Conservation (phyloP, 306 rosid genomes). For the Alnus rubra region DNA sequence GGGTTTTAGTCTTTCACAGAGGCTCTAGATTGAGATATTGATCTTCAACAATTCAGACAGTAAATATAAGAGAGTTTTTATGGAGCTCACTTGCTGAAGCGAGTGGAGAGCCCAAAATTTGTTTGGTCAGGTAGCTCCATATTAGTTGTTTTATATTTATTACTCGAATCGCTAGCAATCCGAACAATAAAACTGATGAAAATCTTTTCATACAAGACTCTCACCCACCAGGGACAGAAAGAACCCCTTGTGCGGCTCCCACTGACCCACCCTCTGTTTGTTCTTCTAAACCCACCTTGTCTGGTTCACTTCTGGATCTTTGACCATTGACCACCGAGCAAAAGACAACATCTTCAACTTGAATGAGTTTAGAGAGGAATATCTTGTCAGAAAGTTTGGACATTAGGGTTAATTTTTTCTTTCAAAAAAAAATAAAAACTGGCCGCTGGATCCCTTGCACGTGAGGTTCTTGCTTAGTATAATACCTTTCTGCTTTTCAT, state of each 20-base stretch:
- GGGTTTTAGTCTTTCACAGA: constrained; percentile 28
- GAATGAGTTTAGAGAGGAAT: constrained; percentile 26
- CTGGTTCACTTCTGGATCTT: constrained; percentile 43
- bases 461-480: constrained; percentile 56
- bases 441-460: constrained; percentile 75
- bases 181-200: too few relatives aligned
- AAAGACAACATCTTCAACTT: constrained; percentile 11
- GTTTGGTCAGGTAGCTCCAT: too few relatives aligned
- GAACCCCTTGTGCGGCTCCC: constrained; percentile 90
- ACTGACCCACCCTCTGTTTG: constrained; percentile 58
- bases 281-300: constrained; percentile 48
- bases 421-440: not conserved
- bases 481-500: constrained; percentile 62
- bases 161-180: too few relatives aligned
- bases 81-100: too few relatives aligned
- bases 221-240: constrained; percentile 33
- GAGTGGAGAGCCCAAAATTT: too few relatives aligned
- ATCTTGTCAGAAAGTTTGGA: constrained; percentile 25
- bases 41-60: too few relatives aligned
- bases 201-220: not conserved
- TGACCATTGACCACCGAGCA: constrained; percentile 64
- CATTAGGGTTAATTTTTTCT: constrained; percentile 13
- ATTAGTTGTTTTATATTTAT: too few relatives aligned
- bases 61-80: too few relatives aligned
- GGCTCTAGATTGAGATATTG: too few relatives aligned